These are phyloP conservation scores for Aciculosporium take DNA, from an alignment of 2,329 filamentous ascomycete genomes.

Conservation along the genomic window DNA sequence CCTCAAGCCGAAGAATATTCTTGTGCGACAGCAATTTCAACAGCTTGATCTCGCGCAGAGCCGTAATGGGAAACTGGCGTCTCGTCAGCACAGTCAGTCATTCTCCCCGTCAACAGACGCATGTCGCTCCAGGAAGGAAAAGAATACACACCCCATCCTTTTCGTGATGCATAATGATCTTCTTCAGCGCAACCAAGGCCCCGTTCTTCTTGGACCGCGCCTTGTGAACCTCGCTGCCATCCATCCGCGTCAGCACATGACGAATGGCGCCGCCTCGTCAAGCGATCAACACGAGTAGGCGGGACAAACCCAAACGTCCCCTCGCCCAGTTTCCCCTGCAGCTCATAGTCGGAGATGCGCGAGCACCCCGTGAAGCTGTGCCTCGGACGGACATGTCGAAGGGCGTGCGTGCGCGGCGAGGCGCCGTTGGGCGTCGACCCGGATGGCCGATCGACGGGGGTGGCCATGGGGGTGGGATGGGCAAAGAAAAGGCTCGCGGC, in stretches of 20 bases:
- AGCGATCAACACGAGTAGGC: no score
- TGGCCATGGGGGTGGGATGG: background rate
- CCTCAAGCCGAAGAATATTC: constrained; percentile 76
- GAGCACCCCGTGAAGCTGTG: constrained; percentile 72
- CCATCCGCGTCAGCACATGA: background rate
- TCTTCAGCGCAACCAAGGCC: constrained; percentile 76
- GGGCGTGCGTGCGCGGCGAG: constrained; percentile 42
- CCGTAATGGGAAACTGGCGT: constrained; percentile 85
- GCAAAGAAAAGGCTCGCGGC: no score
- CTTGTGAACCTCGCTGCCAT: constrained; percentile 69
- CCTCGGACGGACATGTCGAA: constrained; percentile 39
- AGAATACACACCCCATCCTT: constrained; percentile 65
- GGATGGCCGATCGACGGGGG: constrained; percentile 17
- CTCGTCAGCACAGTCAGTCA: constrained; percentile 2
- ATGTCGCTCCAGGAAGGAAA: no score
- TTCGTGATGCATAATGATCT: constrained; percentile 98
- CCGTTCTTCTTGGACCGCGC: constrained; percentile 64
- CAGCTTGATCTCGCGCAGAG: constrained; percentile 91
- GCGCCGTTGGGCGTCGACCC: constrained; percentile 23
- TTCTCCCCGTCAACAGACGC: no score
- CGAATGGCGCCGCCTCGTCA: background rate
- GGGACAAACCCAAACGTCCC: constrained; percentile 80
- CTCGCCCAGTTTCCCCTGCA: constrained; percentile 75
- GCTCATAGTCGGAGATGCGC: constrained; percentile 63
- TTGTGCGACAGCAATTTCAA: constrained; percentile 86